Evolutionary conservation across 2,329 filamentous ascomycete genomes (phyloP), one percentile per base, ranked within the genome.

Genomic region (Trichothecium roseum): DNA sequence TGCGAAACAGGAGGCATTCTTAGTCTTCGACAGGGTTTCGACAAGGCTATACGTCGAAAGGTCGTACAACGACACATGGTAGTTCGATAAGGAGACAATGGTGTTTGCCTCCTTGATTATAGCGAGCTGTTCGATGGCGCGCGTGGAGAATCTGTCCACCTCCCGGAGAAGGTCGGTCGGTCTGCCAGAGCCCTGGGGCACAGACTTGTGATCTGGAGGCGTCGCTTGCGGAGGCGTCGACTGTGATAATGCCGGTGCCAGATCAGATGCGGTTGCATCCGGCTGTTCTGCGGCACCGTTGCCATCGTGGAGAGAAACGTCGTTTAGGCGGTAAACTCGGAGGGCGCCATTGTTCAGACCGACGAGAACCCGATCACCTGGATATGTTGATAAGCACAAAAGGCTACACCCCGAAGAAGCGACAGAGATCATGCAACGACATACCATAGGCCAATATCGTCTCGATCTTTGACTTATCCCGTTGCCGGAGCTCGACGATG

Each of bases 391-490:
- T 28, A 35, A 18, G 37, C 32, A 24, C 28, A 2, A 29, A 16
- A n/a, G n/a, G n/a, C n/a, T n/a, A n/a, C n/a, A n/a, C n/a, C n/a
- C n/a, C n/a, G n/a, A n/a, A n/a, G n/a, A n/a, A n/a, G n/a, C n/a
- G n/a, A n/a, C n/a, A n/a, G n/a, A n/a, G n/a, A n/a, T n/a, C n/a
- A n/a, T n/a, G n/a, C n/a, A n/a, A n/a, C n/a, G 37, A 42, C 60
- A 39, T 69, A 85, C 83, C 87, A 62, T 94, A 85, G 42, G 89
- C 85, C 32, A 96, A 72, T 46, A 98, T 85, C 34, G 85, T 91
- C 64, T 98, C 91, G 62, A 98, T 94, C 69, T 83, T 91, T 46
- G 85, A 93, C 69, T 93, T 95, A 75, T 96, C 89, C 60, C 85
- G 81, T 60, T 80, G 79, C 66, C 84, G 88, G 52, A 98, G 82